A percentile compares a stretch with the other conserved stretches of the same genome.
Conservation (phyloP, 2,329 filamentous ascomycete genomes). For the Fonsecaea monophora region DNA sequence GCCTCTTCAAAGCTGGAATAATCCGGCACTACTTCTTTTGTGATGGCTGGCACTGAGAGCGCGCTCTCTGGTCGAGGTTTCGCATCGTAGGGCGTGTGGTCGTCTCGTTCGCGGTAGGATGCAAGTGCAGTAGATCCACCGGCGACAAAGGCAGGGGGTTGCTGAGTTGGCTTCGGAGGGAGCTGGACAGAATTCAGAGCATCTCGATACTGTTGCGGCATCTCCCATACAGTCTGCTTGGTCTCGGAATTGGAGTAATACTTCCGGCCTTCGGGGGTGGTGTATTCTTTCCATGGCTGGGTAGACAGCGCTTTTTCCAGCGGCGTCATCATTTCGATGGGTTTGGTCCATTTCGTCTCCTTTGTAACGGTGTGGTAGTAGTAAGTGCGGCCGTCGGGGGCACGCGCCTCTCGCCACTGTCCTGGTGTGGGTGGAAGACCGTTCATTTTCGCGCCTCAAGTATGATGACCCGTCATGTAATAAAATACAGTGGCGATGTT, state of each 20-base stretch:
- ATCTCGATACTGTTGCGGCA: constrained; percentile 81
- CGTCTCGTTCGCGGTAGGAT: constrained; percentile 56
- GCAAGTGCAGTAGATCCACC: constrained; percentile 58
- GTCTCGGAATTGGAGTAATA: constrained; percentile 97
- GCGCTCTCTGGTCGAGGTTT: constrained; percentile 57
- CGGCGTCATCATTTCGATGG: constrained; percentile 82
- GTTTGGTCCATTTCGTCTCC: constrained; percentile 92
- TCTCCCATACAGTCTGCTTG: constrained; percentile 92
- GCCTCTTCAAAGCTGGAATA: constrained; percentile 84
- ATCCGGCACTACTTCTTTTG: constrained; percentile 69
- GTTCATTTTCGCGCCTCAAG: constrained; percentile 61
- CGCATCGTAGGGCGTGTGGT: constrained; percentile 56
- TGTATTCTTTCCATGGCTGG: constrained; percentile 93
- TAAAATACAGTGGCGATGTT: background rate
- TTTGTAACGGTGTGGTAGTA: constrained; percentile 90
- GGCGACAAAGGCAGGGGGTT: constrained; percentile 65
- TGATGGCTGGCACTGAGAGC: constrained; percentile 46
- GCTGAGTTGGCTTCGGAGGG: constrained; percentile 52
- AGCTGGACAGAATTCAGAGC: constrained; percentile 67
- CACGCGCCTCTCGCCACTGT: constrained; percentile 81
- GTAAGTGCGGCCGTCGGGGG: constrained; percentile 82
- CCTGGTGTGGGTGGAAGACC: constrained; percentile 60
- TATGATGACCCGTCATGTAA: background rate
- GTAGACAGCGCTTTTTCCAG: constrained; percentile 81
- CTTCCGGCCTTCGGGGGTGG: constrained; percentile 80